These are phyloP conservation scores for Fusarium sp. DNA, from an alignment of 2,329 filamentous ascomycete species.

Conservation along the genomic window DNA sequence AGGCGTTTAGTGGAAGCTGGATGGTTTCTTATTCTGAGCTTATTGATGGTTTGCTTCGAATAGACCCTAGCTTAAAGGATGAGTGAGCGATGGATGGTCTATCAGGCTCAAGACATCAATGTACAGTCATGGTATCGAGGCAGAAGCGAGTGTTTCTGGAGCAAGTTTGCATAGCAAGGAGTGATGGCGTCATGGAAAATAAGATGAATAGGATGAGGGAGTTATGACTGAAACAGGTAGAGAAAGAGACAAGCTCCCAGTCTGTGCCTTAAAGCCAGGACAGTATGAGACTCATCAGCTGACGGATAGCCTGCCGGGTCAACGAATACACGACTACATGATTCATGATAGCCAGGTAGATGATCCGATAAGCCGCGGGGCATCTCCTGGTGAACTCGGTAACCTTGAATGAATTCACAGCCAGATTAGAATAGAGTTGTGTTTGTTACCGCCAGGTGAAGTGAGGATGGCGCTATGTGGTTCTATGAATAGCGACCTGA, in stretches of 20 bases:
- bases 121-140: neutral
- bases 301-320: neutral
- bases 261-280: neutral
- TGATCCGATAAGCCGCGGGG: neutral
- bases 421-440: neutral
- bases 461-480: neutral
- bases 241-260: neutral
- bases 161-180: slow-evolving; percentile 42
- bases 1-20: neutral
- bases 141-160: slow-evolving; percentile 18
- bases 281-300: neutral
- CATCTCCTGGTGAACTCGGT: neutral
- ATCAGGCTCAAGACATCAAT: neutral
- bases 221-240: neutral
- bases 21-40: slow-evolving; percentile 1
- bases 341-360: neutral
- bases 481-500: slow-evolving; percentile 6
- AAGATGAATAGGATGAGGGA: neutral
- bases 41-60: slow-evolving; percentile 13
- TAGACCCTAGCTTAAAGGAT: slow-evolving; percentile 16
- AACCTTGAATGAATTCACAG: neutral
- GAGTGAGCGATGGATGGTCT: neutral
- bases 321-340: slow-evolving; percentile 2
- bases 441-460: neutral
- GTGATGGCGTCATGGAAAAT: slow-evolving; percentile 39